Conservation (phyloP, 208 protist species). For the Wallacemonas sp. region DNA sequence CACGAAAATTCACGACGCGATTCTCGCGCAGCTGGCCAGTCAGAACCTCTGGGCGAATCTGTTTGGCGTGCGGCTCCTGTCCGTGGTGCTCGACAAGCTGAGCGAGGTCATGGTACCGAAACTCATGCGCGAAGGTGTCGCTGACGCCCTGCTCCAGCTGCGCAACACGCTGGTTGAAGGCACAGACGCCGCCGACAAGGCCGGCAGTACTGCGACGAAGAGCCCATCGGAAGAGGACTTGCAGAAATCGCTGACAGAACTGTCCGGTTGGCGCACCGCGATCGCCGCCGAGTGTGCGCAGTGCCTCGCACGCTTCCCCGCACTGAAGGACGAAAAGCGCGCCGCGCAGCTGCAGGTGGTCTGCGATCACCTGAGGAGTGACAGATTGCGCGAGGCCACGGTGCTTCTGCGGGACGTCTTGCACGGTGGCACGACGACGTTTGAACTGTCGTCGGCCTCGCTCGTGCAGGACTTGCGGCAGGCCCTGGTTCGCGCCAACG, state of each 20-base stretch:
- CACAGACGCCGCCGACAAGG: neutral
- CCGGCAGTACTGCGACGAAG: neutral
- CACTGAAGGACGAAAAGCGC: conserved; percentile 36
- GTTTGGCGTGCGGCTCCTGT: conserved; percentile 54
- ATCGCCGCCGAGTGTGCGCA: neutral
- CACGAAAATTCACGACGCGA: conserved; percentile 50
- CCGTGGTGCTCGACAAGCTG: conserved; percentile 71
- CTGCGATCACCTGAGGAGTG: conserved; percentile 38
- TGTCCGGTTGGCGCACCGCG: conserved; percentile 1
- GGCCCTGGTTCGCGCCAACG: conserved; percentile 24
- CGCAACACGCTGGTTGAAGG: conserved; percentile 7
- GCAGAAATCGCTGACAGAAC: neutral
- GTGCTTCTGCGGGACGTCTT: conserved; percentile 40
- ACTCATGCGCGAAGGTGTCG: conserved; percentile 88
- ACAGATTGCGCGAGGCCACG: conserved; percentile 43
- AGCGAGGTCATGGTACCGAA: conserved; percentile 49
- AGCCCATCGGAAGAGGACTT: neutral
- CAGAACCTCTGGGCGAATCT: conserved; percentile 44
- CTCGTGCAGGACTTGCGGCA: conserved; percentile 39
- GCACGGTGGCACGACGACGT: conserved; percentile 49
- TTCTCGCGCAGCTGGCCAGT: conserved; percentile 46
- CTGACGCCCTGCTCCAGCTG: conserved; percentile 46
- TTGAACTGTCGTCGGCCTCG: conserved; percentile 63
- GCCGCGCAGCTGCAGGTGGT: conserved; percentile 37
- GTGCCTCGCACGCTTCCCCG: conserved; percentile 25